phyloP scores from a whole-genome alignment of 768 basidiomycete genomes.

The Suillus placidus region DNA sequence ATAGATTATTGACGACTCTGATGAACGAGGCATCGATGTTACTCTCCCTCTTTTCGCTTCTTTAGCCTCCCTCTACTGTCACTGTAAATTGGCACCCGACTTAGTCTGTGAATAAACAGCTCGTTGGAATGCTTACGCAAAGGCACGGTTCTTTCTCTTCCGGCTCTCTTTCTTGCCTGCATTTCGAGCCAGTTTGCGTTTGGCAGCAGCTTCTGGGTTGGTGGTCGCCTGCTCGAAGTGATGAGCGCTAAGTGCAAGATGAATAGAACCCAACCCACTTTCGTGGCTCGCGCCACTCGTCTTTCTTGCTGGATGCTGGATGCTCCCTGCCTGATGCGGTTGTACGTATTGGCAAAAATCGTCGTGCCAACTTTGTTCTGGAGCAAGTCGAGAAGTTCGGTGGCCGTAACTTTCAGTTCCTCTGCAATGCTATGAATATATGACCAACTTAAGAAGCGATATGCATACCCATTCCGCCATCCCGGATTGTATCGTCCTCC shows the following conservation, averaged over 20 bases:
- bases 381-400: slow-evolving; percentile 85
- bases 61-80: slow-evolving; percentile 54
- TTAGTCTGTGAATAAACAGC: not conserved
- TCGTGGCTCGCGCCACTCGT: slow-evolving; percentile 56
- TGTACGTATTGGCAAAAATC: slow-evolving; percentile 79
- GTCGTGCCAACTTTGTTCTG: slow-evolving; percentile 88
- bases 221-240: slow-evolving; percentile 53
- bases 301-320: slow-evolving; percentile 71
- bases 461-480: slow-evolving; percentile 72
- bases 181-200: slow-evolving; percentile 72
- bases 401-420: slow-evolving; percentile 77
- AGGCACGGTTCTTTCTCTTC: slow-evolving; percentile 70
- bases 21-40: not conserved
- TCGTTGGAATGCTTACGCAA: slow-evolving; percentile 51
- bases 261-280: slow-evolving; percentile 37
- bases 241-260: not conserved
- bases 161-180: slow-evolving; percentile 80
- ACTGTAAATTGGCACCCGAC: slow-evolving; percentile 28
- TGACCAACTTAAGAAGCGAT: not conserved
- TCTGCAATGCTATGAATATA: slow-evolving; percentile 45
- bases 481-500: slow-evolving; percentile 84
- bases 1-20: not conserved
- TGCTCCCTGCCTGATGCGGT: slow-evolving; percentile 73
- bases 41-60: slow-evolving; percentile 41
- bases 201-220: slow-evolving; percentile 77